A percentile compares a stretch with the other conserved stretches of the same genome.
phyloP scores from a whole-genome alignment of 1,139 yeast genomes.

The Hanseniaspora uvarum region DNA sequence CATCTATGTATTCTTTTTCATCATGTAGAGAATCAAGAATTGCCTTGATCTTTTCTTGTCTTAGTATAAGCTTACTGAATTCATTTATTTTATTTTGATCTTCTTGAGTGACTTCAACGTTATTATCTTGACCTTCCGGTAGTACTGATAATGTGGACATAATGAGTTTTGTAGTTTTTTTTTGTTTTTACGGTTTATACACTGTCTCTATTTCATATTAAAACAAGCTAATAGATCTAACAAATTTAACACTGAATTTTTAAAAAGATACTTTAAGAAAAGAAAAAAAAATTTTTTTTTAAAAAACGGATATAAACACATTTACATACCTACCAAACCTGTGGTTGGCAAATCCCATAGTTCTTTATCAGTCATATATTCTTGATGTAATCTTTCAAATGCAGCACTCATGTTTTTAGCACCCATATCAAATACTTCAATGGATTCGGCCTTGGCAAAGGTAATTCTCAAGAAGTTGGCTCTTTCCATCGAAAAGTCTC shows the following conservation, averaged over 20 bases:
- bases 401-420: constrained; percentile 41
- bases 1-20: constrained; percentile 84
- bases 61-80: constrained; percentile 70
- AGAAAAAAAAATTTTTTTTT: background rate
- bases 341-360: constrained; percentile 38
- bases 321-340: constrained; percentile 30
- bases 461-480: constrained; percentile 46
- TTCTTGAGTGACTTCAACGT: constrained; percentile 70
- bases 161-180: background rate
- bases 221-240: no score
- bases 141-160: constrained; percentile 40
- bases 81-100: constrained; percentile 85
- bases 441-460: constrained; percentile 42
- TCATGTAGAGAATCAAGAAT: constrained; percentile 43
- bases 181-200: no score
- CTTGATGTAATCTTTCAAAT: constrained; percentile 40
- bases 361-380: constrained; percentile 21
- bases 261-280: background rate
- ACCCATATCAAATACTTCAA: constrained; percentile 40
- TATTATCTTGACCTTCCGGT: constrained; percentile 59
- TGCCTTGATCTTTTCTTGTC: constrained; percentile 49
- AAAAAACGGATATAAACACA: constrained; percentile 4
- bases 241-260: background rate
- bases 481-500: constrained; percentile 28
- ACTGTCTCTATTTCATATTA: no score